A percentile compares a stretch with the other conserved stretches of the same genome.
These are phyloP conservation scores for Zygosaccharomyces pseudobailii DNA, from an alignment of 1,139 yeast genomes.

Conservation along the genomic window DNA sequence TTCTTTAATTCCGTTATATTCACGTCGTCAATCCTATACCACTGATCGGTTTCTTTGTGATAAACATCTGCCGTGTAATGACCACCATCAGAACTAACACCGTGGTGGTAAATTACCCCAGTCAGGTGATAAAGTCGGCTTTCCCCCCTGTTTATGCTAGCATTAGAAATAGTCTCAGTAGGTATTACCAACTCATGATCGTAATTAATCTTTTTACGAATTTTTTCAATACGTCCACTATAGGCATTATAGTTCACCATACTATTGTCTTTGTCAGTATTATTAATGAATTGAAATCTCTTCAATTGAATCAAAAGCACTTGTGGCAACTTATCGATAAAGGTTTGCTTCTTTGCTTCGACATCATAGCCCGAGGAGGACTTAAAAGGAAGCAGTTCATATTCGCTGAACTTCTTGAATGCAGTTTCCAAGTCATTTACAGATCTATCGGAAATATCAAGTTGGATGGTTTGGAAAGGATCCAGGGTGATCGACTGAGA, in stretches of 20 bases:
- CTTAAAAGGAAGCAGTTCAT: constrained; percentile 67
- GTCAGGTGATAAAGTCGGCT: constrained; percentile 51
- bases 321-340: constrained; percentile 75
- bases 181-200: constrained; percentile 55
- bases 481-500: constrained; percentile 76
- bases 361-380: constrained; percentile 53
- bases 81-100: constrained; percentile 86
- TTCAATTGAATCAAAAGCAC: constrained; percentile 80
- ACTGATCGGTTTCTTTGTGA: constrained; percentile 43
- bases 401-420: constrained; percentile 62
- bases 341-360: constrained; percentile 78
- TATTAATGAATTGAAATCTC: constrained; percentile 65
- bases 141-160: constrained; percentile 24
- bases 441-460: constrained; percentile 72
- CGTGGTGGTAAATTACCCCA: constrained; percentile 95
- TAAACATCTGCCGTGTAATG: constrained; percentile 90
- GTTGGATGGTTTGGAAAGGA: constrained; percentile 90
- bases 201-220: constrained; percentile 57
- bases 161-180: constrained; percentile 45
- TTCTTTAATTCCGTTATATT: constrained; percentile 46
- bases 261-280: constrained; percentile 35
- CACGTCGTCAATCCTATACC: constrained; percentile 91
- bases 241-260: constrained; percentile 37
- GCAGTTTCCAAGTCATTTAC: constrained; percentile 73
- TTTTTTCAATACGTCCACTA: constrained; percentile 42